Conservation (phyloP, 306 rosid genomes). For the Casuarina glauca region DNA sequence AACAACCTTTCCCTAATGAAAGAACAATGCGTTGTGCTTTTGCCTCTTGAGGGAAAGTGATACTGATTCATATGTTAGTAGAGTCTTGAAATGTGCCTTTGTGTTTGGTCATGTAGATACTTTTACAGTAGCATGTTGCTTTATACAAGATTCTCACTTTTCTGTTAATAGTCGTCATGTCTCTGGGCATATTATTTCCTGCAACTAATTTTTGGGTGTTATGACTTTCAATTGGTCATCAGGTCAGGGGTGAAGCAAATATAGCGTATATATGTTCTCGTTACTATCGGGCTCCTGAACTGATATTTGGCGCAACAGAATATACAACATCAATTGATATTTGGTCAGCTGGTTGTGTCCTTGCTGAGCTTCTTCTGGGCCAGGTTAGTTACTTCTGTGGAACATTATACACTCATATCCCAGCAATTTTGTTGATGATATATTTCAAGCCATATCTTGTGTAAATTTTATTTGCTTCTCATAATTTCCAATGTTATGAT, state of each 20-base stretch:
- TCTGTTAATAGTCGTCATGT: neutral
- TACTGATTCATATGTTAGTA: neutral
- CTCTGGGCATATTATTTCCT: neutral
- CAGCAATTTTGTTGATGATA: conserved; percentile 19
- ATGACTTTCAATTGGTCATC: conserved; percentile 21
- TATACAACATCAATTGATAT: conserved; percentile 87
- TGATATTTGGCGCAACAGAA: conserved; percentile 95
- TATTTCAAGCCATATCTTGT: conserved; percentile 1
- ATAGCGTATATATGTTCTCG: conserved; percentile 95
- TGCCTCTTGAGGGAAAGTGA: neutral
- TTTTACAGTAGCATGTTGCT: neutral
- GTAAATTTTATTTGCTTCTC: conserved; percentile 24
- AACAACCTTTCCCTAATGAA: neutral
- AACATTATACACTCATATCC: conserved; percentile 19
- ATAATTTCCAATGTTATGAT: conserved; percentile 40
- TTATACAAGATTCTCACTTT: conserved; percentile 1
- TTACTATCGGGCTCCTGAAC: conserved; percentile 97
- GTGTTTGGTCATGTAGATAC: neutral
- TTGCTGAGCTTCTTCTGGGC: conserved; percentile 96
- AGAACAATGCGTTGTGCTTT: neutral
- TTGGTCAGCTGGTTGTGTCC: conserved; percentile 99
- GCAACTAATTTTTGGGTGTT: neutral
- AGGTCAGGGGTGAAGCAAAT: conserved; percentile 91
- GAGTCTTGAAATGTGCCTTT: neutral
- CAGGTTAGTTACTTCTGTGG: conserved; percentile 54